Percentiles rank a stretch among this genome's conserved stretches.
Conservation (phyloP, 2,329 filamentous ascomycete species). For the Trichoderma sp. region DNA sequence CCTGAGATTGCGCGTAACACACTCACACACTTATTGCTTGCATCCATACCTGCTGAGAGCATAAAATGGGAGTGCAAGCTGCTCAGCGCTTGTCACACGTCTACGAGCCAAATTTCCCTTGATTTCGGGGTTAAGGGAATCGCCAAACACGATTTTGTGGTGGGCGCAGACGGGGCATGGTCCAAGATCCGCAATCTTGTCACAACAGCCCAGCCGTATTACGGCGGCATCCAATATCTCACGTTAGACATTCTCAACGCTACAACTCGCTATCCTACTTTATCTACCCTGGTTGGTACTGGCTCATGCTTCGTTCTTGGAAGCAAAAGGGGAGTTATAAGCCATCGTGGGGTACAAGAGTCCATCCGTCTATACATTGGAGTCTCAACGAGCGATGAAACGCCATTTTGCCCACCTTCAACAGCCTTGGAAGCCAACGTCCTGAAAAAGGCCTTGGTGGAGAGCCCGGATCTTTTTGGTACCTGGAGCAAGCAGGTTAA, state of each 20-base stretch:
- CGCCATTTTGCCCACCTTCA: conserved; percentile 19
- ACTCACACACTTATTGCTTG: conserved; percentile 35
- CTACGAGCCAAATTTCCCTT: conserved; percentile 20
- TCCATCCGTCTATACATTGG: conserved; percentile 32
- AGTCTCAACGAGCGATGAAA: conserved; percentile 27
- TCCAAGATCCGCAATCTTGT: conserved; percentile 36
- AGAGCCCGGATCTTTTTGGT: conserved; percentile 23
- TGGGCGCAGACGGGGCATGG: conserved; percentile 24
- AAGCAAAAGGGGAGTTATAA: conserved; percentile 37
- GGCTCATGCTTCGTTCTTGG: conserved; percentile 37
- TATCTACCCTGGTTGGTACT: conserved; percentile 39
- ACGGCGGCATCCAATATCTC: conserved; percentile 38
- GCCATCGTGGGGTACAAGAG: conserved; percentile 31
- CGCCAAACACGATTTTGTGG: conserved; percentile 20
- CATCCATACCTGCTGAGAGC: conserved; percentile 28
- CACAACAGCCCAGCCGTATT: conserved; percentile 35
- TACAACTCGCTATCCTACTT: conserved; percentile 35
- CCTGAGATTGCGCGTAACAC: conserved; percentile 40
- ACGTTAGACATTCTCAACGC: conserved; percentile 35
- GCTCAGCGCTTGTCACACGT: conserved; percentile 18
- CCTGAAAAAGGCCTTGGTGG: conserved; percentile 25
- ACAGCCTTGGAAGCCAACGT: conserved; percentile 20
- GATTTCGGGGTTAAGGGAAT: conserved; percentile 25
- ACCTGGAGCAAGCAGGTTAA: conserved; percentile 29
- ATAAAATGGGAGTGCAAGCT: conserved; percentile 42